Evolutionary conservation across 2,329 filamentous ascomycete species (phyloP).

Genomic region (Neonectria sp.): DNA sequence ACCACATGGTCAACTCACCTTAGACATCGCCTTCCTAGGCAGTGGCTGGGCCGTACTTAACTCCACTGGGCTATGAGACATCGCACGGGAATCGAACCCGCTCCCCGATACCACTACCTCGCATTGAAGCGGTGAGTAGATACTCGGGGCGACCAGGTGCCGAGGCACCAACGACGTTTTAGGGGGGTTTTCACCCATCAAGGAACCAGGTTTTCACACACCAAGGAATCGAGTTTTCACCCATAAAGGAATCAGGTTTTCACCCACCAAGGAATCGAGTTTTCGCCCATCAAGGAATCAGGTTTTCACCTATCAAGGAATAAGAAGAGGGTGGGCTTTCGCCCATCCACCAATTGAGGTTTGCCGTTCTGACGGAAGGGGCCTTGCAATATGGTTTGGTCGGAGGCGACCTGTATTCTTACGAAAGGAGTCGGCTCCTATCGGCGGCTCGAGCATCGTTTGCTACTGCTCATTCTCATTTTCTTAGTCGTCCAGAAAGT

Average conservation of each 20-base stretch:
- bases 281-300: background rate
- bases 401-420: background rate
- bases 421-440: background rate
- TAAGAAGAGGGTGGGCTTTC: background rate
- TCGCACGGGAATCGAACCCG: too few species aligned
- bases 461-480: background rate
- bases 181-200: slow-evolving; percentile 1
- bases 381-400: background rate
- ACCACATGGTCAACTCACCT: too few species aligned
- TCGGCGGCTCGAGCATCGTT: background rate
- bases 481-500: background rate
- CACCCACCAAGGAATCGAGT: slow-evolving; percentile 3
- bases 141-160: background rate
- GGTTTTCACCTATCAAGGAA: background rate
- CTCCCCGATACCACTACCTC: too few species aligned
- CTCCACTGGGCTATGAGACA: too few species aligned
- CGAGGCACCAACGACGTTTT: background rate
- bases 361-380: background rate
- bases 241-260: background rate
- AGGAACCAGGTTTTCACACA: background rate
- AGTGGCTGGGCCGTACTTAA: too few species aligned
- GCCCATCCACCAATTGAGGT: background rate
- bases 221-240: background rate
- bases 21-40: too few species aligned
- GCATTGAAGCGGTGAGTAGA: too few species aligned